Base-by-base conservation (phyloP, 2,329 filamentous ascomycete species). In the Alternaria sp. region DNA sequence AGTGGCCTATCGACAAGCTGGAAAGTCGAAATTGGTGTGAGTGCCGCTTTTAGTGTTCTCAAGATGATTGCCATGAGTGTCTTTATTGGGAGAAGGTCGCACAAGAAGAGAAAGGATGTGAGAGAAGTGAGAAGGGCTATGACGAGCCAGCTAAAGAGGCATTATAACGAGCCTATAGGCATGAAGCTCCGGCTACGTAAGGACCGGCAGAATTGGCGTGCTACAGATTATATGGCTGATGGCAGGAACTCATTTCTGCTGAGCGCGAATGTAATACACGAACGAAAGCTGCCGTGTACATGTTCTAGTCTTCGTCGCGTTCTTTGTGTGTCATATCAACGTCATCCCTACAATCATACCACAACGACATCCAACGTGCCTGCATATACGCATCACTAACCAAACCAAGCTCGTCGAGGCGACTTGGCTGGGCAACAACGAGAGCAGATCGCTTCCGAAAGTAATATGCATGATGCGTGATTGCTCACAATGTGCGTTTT, bases 271-370 rank as follows among this genome's bases (percentile, higher is more conserved):
- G 29, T n/a, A n/a, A 46, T 33, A 33, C 17, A 3, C 28, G 3
- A 29, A 17, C n/a, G 13, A 45, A 23, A 10, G 28, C 17, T 17
- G 17, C 17, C 17, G 17, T 17, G 17, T 17, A 29, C 9, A 9
- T 29, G 3, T 37, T 5, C n/a, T 37, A 17, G 14, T 13, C 23
- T 44, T 24, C 23, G 24, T 50, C 9, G 46, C 31, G 46, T 37
- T 2, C 14, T n/a, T 50, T 6, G 23, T 36, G 48, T 50, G 48
- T 50, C 48, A 50, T 50, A 50, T 14, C 2, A 50, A 50, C 48
- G 48, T 50, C 48, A 50, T 50, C 23, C n/a, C 48, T 28, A 39
- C 23, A 39, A 50, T 50, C 48, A 11, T 50, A 39, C 46, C 33
- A 50, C 33, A 21, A 50, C 46, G 44, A 24, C 44, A 28, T 14